These are phyloP conservation scores for Lactarius sanguifluus DNA, from an alignment of 768 basidiomycete genomes.

Conservation along the genomic window DNA sequence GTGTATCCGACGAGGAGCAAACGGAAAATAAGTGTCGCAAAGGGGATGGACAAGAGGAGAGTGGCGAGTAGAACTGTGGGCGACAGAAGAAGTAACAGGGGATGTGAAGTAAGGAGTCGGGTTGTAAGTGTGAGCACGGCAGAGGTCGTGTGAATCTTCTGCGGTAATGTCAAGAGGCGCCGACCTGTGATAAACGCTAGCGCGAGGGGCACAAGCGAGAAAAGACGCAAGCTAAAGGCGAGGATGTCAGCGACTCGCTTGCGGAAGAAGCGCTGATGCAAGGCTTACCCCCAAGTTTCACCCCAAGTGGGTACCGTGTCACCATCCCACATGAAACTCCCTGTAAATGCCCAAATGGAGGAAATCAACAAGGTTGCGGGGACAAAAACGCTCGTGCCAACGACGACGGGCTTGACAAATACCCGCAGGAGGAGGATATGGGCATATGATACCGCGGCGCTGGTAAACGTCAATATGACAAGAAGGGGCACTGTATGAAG, in stretches of 20 bases:
- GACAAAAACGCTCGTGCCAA: conserved; percentile 72
- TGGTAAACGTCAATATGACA: conserved; percentile 66
- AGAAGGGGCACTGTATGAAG: conserved; percentile 77
- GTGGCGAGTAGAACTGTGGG: conserved; percentile 66
- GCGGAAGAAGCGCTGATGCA: neutral
- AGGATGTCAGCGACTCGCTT: neutral
- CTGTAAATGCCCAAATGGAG: conserved; percentile 77
- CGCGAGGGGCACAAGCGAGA: conserved; percentile 70
- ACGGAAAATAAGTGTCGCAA: conserved; percentile 75
- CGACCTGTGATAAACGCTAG: conserved; percentile 71
- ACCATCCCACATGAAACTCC: conserved; percentile 67
- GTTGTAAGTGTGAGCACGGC: conserved; percentile 59
- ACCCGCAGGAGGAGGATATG: conserved; percentile 76
- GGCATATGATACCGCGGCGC: conserved; percentile 67
- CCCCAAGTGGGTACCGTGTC: conserved; percentile 70
- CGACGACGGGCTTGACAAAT: conserved; percentile 82
- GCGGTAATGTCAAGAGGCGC: conserved; percentile 68
- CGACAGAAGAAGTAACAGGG: conserved; percentile 72
- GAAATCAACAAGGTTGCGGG: conserved; percentile 73
- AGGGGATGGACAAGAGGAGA: conserved; percentile 73
- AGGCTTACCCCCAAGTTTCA: conserved; percentile 71
- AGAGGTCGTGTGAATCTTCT: conserved; percentile 66
- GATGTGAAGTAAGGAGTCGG: conserved; percentile 65
- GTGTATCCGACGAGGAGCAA: conserved; percentile 68
- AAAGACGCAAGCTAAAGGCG: conserved; percentile 61